Evolutionary conservation across 192 early-diverging fungal species (phyloP).

Genomic region (Entomortierella chlamydospora): DNA sequence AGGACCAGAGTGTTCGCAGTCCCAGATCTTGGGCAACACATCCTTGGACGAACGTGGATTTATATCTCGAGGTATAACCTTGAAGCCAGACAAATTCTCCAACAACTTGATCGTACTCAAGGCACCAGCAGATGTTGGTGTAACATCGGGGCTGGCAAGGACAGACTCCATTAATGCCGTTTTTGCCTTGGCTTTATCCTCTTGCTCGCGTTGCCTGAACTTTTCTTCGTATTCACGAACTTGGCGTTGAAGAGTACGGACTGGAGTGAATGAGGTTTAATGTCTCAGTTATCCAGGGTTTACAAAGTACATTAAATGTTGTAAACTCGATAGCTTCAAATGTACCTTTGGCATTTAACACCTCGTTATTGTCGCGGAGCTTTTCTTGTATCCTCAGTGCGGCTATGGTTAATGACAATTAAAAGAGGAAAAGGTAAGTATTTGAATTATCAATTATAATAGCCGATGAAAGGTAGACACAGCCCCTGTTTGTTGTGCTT

Average conservation of each 20-base stretch:
- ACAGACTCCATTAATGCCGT: conserved; percentile 20
- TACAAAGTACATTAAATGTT: no score
- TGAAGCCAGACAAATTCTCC: conserved; percentile 36
- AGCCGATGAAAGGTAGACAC: no score
- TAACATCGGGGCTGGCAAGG: conserved; percentile 28
- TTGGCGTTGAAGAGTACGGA: conserved; percentile 40
- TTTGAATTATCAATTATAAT: not conserved
- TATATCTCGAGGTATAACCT: conserved; percentile 15
- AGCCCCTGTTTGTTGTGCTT: no score
- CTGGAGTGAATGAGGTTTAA: not conserved
- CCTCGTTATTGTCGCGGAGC: conserved; percentile 30
- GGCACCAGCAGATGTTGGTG: conserved; percentile 6
- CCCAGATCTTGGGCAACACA: conserved; percentile 18
- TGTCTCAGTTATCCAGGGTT: not conserved
- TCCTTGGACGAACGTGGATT: conserved; percentile 19
- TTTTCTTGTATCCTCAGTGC: conserved; percentile 31
- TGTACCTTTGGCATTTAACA: conserved; percentile 38
- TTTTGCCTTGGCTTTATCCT: conserved; percentile 30
- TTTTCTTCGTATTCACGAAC: conserved; percentile 27
- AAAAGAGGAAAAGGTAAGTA: not conserved
- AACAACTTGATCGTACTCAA: conserved; percentile 27
- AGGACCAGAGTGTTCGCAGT: conserved; percentile 38
- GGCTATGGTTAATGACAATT: conserved; percentile 6
- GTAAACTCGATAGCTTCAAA: not conserved
- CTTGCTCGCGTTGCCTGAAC: conserved; percentile 13